Conservation (phyloP, 768 basidiomycete species). For the Macrolepiota albuminosa region DNA sequence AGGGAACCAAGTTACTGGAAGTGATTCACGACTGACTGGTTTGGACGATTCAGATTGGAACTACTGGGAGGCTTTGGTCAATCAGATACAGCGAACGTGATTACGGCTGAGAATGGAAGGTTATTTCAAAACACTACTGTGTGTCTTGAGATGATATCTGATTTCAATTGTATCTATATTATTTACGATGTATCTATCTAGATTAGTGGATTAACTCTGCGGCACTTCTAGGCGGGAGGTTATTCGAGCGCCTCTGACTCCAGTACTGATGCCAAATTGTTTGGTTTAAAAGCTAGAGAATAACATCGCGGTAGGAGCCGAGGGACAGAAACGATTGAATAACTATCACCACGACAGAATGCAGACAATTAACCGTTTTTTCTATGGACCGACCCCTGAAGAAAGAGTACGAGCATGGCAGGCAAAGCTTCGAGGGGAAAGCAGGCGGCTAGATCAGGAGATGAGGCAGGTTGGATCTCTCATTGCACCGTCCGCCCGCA, state of each 20-base stretch:
- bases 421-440: slow-evolving; percentile 74
- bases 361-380: slow-evolving; percentile 87
- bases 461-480: slow-evolving; percentile 79
- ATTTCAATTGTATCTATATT: background rate
- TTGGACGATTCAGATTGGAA: slow-evolving; percentile 68
- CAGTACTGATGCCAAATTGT: background rate
- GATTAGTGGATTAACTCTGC: background rate
- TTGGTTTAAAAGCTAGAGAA: background rate
- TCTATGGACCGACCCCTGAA: slow-evolving; percentile 96
- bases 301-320: background rate
- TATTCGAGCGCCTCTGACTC: background rate
- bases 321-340: background rate
- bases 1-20: slow-evolving; percentile 36
- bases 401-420: slow-evolving; percentile 94
- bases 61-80: slow-evolving; percentile 82
- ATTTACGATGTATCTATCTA: background rate
- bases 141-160: background rate
- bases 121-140: background rate
- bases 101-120: background rate
- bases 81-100: slow-evolving; percentile 44
- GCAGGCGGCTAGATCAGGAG: slow-evolving; percentile 85
- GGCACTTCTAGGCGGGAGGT: background rate
- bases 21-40: slow-evolving; percentile 43
- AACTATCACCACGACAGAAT: slow-evolving; percentile 29
- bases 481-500: slow-evolving; percentile 10